These are phyloP conservation scores for Saturnispora ahearnii DNA, from an alignment of 805 yeast species.

Conservation along the genomic window DNA sequence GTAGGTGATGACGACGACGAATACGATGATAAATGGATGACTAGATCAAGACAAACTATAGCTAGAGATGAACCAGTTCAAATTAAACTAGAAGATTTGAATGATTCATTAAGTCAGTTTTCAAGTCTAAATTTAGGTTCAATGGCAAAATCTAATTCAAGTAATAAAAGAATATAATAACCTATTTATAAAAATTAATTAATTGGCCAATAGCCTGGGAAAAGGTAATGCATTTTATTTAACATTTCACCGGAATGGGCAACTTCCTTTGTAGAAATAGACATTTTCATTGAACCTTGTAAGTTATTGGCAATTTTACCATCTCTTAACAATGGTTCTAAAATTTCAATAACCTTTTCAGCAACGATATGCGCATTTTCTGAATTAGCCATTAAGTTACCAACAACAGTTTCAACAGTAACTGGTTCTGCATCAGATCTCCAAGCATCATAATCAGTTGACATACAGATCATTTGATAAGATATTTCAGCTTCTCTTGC, in stretches of 20 bases:
- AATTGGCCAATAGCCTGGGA: conserved; percentile 83
- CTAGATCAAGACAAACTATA: not conserved
- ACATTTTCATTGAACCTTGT: conserved; percentile 65
- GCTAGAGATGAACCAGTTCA: conserved; percentile 1
- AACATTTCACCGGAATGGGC: conserved; percentile 67
- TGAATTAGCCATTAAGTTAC: conserved; percentile 79
- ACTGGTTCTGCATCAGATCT: conserved; percentile 91
- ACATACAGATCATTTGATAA: conserved; percentile 98
- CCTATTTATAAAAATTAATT: not conserved
- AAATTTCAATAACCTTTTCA: conserved; percentile 52
- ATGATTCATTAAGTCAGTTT: not conserved
- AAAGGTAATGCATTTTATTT: conserved; percentile 74
- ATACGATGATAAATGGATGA: not conserved
- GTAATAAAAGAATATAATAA: not conserved
- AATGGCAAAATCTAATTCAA: not conserved
- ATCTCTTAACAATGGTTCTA: conserved; percentile 51
- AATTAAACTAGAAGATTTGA: conserved; percentile 4
- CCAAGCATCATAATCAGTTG: conserved; percentile 99
- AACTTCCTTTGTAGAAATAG: conserved; percentile 68
- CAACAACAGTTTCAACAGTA: conserved; percentile 94
- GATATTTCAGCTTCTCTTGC: conserved; percentile 97
- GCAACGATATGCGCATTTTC: conserved; percentile 79
- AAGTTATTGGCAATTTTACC: conserved; percentile 65
- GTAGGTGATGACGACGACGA: conserved; percentile 6
- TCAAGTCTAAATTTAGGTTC: not conserved